phyloP scores from a whole-genome alignment of 2,329 filamentous ascomycete species.

The Geosmithia flava region DNA sequence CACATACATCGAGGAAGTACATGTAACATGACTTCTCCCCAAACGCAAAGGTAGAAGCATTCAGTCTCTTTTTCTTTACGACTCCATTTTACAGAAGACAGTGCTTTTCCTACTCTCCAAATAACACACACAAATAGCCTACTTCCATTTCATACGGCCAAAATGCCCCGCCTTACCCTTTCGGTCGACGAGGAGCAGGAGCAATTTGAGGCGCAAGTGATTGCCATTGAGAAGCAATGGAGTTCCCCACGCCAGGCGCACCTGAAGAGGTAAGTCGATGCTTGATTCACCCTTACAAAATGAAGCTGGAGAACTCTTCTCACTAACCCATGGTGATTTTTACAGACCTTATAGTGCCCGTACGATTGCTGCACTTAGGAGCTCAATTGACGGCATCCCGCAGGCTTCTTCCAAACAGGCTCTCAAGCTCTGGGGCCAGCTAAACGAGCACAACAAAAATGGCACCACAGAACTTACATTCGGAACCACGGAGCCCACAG shows the following conservation, averaged over 20 bases:
- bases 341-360: conserved; percentile 15
- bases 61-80: no score
- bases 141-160: not conserved
- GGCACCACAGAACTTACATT: conserved; percentile 22
- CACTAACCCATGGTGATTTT: not conserved
- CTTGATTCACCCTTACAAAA: no score
- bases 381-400: conserved; percentile 12
- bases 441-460: conserved; percentile 18
- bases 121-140: not conserved
- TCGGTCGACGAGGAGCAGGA: conserved; percentile 12
- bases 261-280: conserved; percentile 9
- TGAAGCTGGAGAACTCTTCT: not conserved
- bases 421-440: conserved; percentile 21
- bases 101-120: not conserved
- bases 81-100: no score
- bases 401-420: conserved; percentile 13
- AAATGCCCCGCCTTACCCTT: conserved; percentile 1
- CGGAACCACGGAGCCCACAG: conserved; percentile 21
- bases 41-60: no score
- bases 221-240: conserved; percentile 21
- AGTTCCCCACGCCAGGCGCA: conserved; percentile 12
- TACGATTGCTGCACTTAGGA: conserved; percentile 19
- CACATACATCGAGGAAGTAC: no score
- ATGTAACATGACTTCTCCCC: no score
- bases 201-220: conserved; percentile 17